Conservation (phyloP, 1,139 yeast species). For the Scheffersomyces titani region DNA sequence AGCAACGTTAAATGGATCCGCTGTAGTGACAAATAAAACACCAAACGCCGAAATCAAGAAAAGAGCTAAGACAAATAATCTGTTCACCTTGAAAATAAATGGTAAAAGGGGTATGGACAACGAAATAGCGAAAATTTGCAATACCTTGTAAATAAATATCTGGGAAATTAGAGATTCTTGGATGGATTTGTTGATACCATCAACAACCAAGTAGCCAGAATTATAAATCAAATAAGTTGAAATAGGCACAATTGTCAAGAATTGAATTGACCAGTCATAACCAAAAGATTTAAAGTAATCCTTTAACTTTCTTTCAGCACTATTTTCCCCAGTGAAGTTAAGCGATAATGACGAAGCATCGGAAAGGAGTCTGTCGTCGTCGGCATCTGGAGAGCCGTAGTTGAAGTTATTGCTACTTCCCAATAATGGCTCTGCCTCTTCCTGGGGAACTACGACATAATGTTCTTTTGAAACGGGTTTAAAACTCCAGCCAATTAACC, state of each 20-base stretch:
- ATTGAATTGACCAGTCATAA: slow-evolving; percentile 84
- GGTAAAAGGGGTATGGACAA: slow-evolving; percentile 66
- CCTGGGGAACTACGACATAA: slow-evolving; percentile 11
- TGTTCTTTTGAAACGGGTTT: slow-evolving; percentile 9
- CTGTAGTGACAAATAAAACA: slow-evolving; percentile 33
- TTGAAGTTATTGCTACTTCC: slow-evolving; percentile 12
- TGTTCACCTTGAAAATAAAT: slow-evolving; percentile 69
- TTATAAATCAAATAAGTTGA: slow-evolving; percentile 53
- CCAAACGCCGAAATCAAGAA: slow-evolving; percentile 36
- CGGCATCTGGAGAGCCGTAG: slow-evolving; percentile 26
- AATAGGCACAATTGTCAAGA: slow-evolving; percentile 65
- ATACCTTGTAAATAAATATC: slow-evolving; percentile 44
- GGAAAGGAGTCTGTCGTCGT: slow-evolving; percentile 9
- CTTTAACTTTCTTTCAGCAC: slow-evolving; percentile 16
- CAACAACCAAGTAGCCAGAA: slow-evolving; percentile 54
- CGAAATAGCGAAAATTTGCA: slow-evolving; percentile 34
- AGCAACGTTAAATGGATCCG: slow-evolving; percentile 55
- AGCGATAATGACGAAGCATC: slow-evolving; percentile 13
- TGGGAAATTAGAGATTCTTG: slow-evolving; percentile 62
- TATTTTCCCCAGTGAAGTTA: slow-evolving; percentile 11
- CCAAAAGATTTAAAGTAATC: slow-evolving; percentile 45
- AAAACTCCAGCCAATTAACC: slow-evolving; percentile 52
- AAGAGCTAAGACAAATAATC: slow-evolving; percentile 44
- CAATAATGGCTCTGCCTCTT: slow-evolving; percentile 34
- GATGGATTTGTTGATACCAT: slow-evolving; percentile 67